These are phyloP conservation scores for Cronartium quercuum DNA, from an alignment of 1,284 basidiomycete species.

Conservation along the genomic window DNA sequence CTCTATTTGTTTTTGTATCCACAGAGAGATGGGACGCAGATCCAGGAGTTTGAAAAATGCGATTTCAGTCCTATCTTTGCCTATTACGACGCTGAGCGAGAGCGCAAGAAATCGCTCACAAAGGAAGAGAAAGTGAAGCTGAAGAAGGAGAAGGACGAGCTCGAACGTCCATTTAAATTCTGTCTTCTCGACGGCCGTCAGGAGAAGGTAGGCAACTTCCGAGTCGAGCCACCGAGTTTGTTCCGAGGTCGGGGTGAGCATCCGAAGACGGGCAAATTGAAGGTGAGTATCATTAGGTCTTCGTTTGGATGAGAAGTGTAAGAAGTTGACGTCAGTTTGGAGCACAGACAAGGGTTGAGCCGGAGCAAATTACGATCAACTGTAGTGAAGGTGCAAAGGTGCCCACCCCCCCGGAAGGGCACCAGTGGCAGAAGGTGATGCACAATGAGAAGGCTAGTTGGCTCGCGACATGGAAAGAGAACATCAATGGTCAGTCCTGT, in stretches of 20 bases:
- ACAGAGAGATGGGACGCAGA: slow-evolving; percentile 63
- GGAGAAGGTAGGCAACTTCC: slow-evolving; percentile 97
- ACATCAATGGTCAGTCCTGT: slow-evolving; percentile 45
- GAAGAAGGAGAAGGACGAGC: slow-evolving; percentile 74
- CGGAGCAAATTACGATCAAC: slow-evolving; percentile 91
- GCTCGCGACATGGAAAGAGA: slow-evolving; percentile 92
- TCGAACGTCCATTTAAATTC: slow-evolving; percentile 75
- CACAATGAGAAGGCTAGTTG: slow-evolving; percentile 94
- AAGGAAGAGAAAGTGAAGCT: slow-evolving; percentile 78
- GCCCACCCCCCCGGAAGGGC: slow-evolving; percentile 54
- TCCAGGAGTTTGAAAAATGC: slow-evolving; percentile 71
- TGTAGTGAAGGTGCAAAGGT: slow-evolving; percentile 68
- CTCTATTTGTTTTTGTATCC: background rate
- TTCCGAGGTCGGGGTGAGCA: slow-evolving; percentile 98
- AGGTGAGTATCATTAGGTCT: slow-evolving; percentile 57
- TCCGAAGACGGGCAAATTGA: slow-evolving; percentile 91
- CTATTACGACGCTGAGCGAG: slow-evolving; percentile 82
- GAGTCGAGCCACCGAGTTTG: slow-evolving; percentile 92
- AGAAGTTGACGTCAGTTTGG: background rate
- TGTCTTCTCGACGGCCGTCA: slow-evolving; percentile 89
- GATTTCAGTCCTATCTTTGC: slow-evolving; percentile 95
- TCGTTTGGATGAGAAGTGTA: background rate
- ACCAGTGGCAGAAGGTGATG: slow-evolving; percentile 54
- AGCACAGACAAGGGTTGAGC: slow-evolving; percentile 68
- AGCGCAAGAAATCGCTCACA: slow-evolving; percentile 82